Conservation (phyloP, 2,329 filamentous ascomycete species). For the Tricladium varicosporioides region DNA sequence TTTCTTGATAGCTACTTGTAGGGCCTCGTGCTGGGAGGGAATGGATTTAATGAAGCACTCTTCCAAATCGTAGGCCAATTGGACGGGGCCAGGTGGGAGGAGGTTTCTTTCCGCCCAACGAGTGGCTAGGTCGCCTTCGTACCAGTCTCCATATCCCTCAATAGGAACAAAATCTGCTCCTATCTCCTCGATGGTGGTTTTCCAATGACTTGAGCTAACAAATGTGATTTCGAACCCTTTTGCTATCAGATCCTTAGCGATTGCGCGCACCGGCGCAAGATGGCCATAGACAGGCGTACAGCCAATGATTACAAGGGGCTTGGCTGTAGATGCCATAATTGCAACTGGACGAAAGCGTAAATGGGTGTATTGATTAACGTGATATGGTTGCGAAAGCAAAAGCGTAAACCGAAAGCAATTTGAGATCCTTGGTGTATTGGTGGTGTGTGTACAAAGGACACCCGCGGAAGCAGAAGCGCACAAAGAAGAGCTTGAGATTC, state of each 20-base stretch:
- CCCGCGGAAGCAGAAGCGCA: too few species aligned
- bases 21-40: conserved; percentile 32
- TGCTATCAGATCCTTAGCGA: conserved; percentile 26
- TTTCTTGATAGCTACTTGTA: conserved; percentile 37
- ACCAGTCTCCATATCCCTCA: conserved; percentile 26
- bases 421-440: too few species aligned
- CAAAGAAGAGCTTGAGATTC: too few species aligned
- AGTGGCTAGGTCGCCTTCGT: conserved; percentile 27
- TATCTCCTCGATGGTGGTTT: conserved; percentile 35
- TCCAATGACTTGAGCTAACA: conserved; percentile 39
- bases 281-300: not conserved
- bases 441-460: too few species aligned
- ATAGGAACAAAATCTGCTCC: conserved; percentile 40
- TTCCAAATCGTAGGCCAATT: conserved; percentile 36
- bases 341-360: not conserved
- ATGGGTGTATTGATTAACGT: too few species aligned
- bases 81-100: conserved; percentile 25
- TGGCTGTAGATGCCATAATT: not conserved
- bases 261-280: conserved; percentile 8
- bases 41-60: conserved; percentile 37
- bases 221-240: conserved; percentile 44
- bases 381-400: too few species aligned
- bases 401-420: too few species aligned
- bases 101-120: conserved; percentile 17
- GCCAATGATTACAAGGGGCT: not conserved